These are phyloP conservation scores for Suillus bovinus DNA, from an alignment of 768 basidiomycete species.

Conservation along the genomic window DNA sequence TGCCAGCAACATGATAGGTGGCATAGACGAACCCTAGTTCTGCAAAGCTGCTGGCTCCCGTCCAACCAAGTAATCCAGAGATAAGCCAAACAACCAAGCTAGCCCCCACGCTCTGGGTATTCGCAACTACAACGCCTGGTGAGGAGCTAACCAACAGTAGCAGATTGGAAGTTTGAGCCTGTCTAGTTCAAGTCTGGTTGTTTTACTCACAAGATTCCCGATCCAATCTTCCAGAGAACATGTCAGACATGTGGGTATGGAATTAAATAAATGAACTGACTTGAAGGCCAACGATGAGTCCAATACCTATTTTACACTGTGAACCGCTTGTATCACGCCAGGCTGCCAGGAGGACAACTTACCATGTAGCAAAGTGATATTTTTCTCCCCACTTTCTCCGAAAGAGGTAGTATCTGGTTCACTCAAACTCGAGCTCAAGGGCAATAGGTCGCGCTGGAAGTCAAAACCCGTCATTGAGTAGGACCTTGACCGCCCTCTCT, in stretches of 20 bases:
- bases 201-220: slow-evolving; percentile 81
- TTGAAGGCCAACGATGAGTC: slow-evolving; percentile 81
- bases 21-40: slow-evolving; percentile 72
- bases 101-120: slow-evolving; percentile 87
- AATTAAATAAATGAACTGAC: slow-evolving; percentile 33
- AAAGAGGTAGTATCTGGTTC: slow-evolving; percentile 54
- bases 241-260: slow-evolving; percentile 1
- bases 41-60: slow-evolving; percentile 92
- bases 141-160: slow-evolving; percentile 61
- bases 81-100: slow-evolving; percentile 84
- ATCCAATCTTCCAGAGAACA: slow-evolving; percentile 62
- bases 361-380: slow-evolving; percentile 77
- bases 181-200: not conserved
- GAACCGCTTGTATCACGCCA: slow-evolving; percentile 10
- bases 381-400: slow-evolving; percentile 62
- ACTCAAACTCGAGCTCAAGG: slow-evolving; percentile 73
- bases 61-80: slow-evolving; percentile 89
- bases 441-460: slow-evolving; percentile 76
- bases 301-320: slow-evolving; percentile 58
- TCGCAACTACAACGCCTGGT: slow-evolving; percentile 88
- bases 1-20: not conserved
- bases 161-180: slow-evolving; percentile 10
- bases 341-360: slow-evolving; percentile 20
- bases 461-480: slow-evolving; percentile 78
- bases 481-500: slow-evolving; percentile 45